A percentile compares a stretch with the other conserved stretches of the same genome.
These are phyloP conservation scores for Tricholoma sp. DNA, from an alignment of 768 basidiomycete genomes.

Conservation along the genomic window DNA sequence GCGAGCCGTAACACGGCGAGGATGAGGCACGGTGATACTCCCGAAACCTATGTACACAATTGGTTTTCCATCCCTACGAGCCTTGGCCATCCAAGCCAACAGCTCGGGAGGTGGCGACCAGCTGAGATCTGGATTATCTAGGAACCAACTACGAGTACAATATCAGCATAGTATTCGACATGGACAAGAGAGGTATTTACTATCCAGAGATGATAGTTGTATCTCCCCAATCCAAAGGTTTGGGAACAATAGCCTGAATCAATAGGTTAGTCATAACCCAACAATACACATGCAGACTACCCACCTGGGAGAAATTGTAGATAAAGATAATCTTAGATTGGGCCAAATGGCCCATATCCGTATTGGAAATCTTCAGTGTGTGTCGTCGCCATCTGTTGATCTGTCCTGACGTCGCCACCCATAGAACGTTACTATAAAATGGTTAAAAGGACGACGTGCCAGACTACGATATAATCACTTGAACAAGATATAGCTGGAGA, in stretches of 20 bases:
- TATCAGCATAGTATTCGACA: not conserved
- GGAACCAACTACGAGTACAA: constrained; percentile 47
- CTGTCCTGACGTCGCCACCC: constrained; percentile 60
- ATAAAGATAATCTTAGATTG: constrained; percentile 59
- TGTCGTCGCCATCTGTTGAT: constrained; percentile 62
- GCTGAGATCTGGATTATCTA: constrained; percentile 54
- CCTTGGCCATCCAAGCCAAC: constrained; percentile 49
- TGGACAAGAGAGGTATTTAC: constrained; percentile 27
- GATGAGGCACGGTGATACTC: constrained; percentile 60
- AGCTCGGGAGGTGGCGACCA: constrained; percentile 53
- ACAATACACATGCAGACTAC: not conserved
- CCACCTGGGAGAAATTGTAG: constrained; percentile 61
- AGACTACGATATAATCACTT: constrained; percentile 31
- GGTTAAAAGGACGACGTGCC: not conserved
- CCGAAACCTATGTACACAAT: constrained; percentile 73
- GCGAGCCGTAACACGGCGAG: constrained; percentile 45
- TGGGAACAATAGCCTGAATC: constrained; percentile 50
- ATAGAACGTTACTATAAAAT: constrained; percentile 48
- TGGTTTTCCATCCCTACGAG: constrained; percentile 47
- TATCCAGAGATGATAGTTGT: constrained; percentile 52
- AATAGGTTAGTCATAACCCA: not conserved
- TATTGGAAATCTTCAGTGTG: constrained; percentile 40
- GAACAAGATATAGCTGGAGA: constrained; percentile 50
- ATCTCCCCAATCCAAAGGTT: constrained; percentile 68
- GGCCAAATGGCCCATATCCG: constrained; percentile 55